Conservation (phyloP, 2,329 filamentous ascomycete species). For the Botrytis porri region DNA sequence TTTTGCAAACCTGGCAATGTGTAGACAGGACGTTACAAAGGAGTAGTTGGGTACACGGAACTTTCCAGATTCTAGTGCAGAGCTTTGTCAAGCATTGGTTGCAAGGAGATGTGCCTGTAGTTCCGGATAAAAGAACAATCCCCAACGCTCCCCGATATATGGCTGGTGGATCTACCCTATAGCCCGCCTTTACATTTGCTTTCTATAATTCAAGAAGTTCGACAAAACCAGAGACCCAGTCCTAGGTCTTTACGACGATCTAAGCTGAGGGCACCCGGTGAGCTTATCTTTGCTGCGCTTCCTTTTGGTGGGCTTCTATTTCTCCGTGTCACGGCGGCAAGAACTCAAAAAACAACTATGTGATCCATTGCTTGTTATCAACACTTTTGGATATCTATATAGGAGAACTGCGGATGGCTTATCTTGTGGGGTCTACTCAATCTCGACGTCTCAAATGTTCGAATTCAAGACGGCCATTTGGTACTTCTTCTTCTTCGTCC, state of each 20-base stretch:
- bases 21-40: background rate
- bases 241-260: background rate
- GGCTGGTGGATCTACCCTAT: background rate
- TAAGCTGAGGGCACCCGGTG: background rate
- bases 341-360: background rate
- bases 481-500: background rate
- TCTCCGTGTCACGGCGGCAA: background rate
- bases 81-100: background rate
- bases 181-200: background rate
- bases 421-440: background rate
- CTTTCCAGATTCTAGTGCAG: background rate
- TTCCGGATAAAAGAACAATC: too few relatives aligned
- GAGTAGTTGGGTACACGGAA: background rate
- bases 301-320: background rate
- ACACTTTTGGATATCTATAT: background rate
- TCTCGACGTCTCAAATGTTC: background rate
- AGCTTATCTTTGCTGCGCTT: background rate
- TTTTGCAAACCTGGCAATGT: background rate
- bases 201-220: fast-evolving
- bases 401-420: background rate
- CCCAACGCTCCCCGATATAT: background rate
- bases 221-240: background rate
- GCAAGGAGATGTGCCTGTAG: background rate
- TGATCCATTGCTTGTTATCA: background rate
- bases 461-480: background rate